These are phyloP conservation scores for Trichoderma afroharzianum DNA, from an alignment of 2,329 filamentous ascomycete genomes.

Conservation along the genomic window DNA sequence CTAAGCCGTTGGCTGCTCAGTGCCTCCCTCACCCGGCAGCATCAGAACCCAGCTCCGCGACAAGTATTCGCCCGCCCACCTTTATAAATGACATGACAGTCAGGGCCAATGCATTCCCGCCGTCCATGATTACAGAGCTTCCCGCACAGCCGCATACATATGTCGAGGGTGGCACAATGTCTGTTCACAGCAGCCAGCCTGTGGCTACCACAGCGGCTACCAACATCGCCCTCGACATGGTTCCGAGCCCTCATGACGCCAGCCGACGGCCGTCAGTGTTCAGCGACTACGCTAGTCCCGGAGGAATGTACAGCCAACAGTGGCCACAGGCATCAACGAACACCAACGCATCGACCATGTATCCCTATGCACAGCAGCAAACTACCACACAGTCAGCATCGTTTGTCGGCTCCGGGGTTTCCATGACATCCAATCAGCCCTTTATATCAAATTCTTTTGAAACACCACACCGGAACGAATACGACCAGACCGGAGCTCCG, in stretches of 20 bases:
- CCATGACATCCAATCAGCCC: slow-evolving; percentile 31
- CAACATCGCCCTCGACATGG: slow-evolving; percentile 44
- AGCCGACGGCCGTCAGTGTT: slow-evolving; percentile 46
- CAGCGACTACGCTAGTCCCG: slow-evolving; percentile 44
- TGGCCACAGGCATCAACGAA: slow-evolving; percentile 45
- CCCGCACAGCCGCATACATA: slow-evolving; percentile 39
- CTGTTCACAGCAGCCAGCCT: slow-evolving; percentile 31
- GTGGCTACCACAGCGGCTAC: slow-evolving; percentile 34
- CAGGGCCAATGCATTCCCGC: slow-evolving; percentile 38
- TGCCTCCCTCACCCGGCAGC: slow-evolving; percentile 32
- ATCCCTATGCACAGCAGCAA: slow-evolving; percentile 43
- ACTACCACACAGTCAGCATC: slow-evolving; percentile 29
- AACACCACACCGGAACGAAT: slow-evolving; percentile 31
- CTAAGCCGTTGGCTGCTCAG: slow-evolving; percentile 33
- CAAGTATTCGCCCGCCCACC: slow-evolving; percentile 31
- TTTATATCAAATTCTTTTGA: slow-evolving; percentile 37
- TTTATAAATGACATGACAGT: slow-evolving; percentile 45
- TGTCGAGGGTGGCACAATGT: slow-evolving; percentile 36
- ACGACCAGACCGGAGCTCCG: slow-evolving; percentile 29
- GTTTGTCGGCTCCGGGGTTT: slow-evolving; percentile 32
- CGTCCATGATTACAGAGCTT: slow-evolving; percentile 43
- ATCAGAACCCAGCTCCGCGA: slow-evolving; percentile 36
- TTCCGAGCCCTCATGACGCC: slow-evolving; percentile 43
- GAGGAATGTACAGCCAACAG: slow-evolving; percentile 40
- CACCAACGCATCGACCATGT: slow-evolving; percentile 41